Conservation (phyloP, 2,329 filamentous ascomycete species). For the Metarhizium rileyi region DNA sequence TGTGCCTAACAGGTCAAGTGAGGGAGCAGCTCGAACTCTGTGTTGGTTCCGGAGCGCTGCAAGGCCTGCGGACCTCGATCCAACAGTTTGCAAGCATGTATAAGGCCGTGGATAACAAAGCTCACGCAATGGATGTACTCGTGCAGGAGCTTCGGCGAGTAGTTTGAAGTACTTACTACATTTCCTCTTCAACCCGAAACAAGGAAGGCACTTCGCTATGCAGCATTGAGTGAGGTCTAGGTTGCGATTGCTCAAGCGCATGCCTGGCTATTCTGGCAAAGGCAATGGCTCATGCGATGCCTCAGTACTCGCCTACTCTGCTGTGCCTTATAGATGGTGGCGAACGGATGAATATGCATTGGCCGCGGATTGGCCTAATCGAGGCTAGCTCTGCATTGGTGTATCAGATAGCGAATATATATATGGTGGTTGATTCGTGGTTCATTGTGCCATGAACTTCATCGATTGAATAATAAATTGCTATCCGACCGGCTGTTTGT, state of each 20-base stretch:
- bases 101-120: constrained; percentile 37
- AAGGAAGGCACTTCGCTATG: neutral
- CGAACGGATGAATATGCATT: neutral
- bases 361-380: neutral
- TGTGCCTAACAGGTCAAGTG: constrained; percentile 50
- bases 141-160: constrained; percentile 24
- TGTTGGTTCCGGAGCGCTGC: constrained; percentile 33
- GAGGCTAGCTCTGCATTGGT: neutral
- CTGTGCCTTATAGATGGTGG: neutral
- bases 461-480: neutral
- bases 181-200: neutral
- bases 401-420: neutral
- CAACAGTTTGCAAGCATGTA: constrained; percentile 45
- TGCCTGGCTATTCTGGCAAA: too few relatives aligned
- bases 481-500: neutral
- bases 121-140: constrained; percentile 27
- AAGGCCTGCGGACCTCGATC: constrained; percentile 40
- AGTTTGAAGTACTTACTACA: neutral
- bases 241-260: too few relatives aligned
- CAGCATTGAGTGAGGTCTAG: neutral
- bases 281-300: neutral
- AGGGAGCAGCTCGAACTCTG: constrained; percentile 32
- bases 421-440: neutral
- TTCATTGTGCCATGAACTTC: neutral
- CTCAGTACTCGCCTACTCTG: neutral